phyloP scores from a whole-genome alignment of 2,329 filamentous ascomycete genomes.

The Colletotrichum abscissum region DNA sequence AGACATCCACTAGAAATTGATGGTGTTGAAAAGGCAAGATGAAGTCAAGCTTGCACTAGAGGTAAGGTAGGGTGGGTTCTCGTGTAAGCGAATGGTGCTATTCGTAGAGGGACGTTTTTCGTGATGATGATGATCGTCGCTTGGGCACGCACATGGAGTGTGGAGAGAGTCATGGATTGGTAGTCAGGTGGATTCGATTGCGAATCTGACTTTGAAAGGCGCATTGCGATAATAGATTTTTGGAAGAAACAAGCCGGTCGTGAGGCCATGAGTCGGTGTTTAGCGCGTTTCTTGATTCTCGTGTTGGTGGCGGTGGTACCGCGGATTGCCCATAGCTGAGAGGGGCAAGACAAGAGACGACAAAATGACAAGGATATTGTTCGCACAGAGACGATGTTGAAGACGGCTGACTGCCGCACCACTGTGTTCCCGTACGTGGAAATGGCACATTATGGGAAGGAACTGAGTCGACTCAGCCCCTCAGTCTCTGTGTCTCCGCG shows the following conservation, averaged over 20 bases:
- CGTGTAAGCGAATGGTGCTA: conserved; percentile 14
- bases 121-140: conserved; percentile 14
- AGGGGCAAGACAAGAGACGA: conserved; percentile 9
- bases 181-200: conserved; percentile 13
- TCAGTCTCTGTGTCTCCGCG: background rate
- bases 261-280: conserved; percentile 16
- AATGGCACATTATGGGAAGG: background rate
- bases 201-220: background rate
- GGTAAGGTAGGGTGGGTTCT: background rate
- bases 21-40: background rate
- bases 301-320: conserved; percentile 17
- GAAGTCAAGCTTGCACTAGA: background rate
- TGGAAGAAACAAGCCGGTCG: conserved; percentile 11
- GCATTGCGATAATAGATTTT: conserved; percentile 14
- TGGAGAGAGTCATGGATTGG: conserved; percentile 21
- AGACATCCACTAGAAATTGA: background rate
- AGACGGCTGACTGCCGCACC: background rate
- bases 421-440: background rate
- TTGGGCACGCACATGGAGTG: conserved; percentile 9
- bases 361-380: background rate
- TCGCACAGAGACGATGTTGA: background rate
- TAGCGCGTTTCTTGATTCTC: conserved; percentile 28
- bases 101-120: background rate
- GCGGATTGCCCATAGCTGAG: conserved; percentile 12
- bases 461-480: background rate